A percentile compares a stretch with the other conserved stretches of the same genome.
Conservation (phyloP, 2,329 filamentous ascomycete genomes). For the Dothistroma septosporum region DNA sequence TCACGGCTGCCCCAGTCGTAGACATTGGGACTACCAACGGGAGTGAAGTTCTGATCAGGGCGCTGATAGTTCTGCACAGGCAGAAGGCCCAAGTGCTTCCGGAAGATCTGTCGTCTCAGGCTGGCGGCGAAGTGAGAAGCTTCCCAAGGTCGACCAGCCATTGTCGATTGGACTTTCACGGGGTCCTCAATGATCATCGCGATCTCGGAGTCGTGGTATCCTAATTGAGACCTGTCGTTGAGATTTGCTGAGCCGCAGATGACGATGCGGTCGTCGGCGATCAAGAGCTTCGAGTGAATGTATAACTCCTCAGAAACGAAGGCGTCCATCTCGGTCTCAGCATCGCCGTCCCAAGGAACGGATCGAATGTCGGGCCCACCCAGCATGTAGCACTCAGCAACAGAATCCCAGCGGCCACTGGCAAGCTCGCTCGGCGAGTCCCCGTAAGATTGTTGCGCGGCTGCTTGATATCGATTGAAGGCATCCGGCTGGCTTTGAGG, state of each 20-base stretch:
- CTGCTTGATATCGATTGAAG: conserved; percentile 69
- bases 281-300: conserved; percentile 66
- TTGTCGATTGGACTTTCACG: conserved; percentile 62
- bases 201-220: conserved; percentile 80
- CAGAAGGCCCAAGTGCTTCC: conserved; percentile 84
- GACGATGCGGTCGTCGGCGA: conserved; percentile 75
- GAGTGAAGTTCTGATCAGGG: conserved; percentile 55
- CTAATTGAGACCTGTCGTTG: conserved; percentile 72
- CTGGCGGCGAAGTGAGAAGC: conserved; percentile 74
- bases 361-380: conserved; percentile 65
- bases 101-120: conserved; percentile 79
- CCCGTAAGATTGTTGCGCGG: conserved; percentile 52
- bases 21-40: conserved; percentile 53
- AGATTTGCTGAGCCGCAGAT: conserved; percentile 75
- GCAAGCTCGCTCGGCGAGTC: conserved; percentile 41
- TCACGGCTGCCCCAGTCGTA: conserved; percentile 48
- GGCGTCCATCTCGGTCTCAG: conserved; percentile 55
- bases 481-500: conserved; percentile 10
- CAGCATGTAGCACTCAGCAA: conserved; percentile 80
- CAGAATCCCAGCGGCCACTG: conserved; percentile 65
- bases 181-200: conserved; percentile 84
- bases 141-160: conserved; percentile 68
- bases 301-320: conserved; percentile 62
- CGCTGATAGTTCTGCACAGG: conserved; percentile 65
- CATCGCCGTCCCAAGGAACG: conserved; percentile 56